Evolutionary conservation across 331 rosid genomes (phyloP).

Genomic region (Acacia concinna): DNA sequence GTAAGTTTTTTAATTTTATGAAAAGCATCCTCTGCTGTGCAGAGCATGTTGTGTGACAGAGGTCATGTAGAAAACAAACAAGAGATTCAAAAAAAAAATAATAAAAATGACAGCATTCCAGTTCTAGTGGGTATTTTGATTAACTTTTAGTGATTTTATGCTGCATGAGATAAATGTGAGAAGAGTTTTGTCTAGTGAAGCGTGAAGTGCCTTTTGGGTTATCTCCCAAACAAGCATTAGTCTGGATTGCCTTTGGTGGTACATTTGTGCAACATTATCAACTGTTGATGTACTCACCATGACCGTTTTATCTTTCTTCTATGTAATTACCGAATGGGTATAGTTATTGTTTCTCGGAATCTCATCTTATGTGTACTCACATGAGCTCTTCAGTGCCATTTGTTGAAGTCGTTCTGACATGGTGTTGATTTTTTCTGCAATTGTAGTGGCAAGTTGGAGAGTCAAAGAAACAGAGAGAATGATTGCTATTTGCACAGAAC

Average conservation of each 20-base stretch:
- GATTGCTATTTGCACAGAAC: slow-evolving; percentile 99
- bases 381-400: slow-evolving; percentile 12
- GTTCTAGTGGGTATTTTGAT: not conserved
- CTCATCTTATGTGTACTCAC: not conserved
- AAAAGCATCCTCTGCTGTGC: not conserved
- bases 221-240: no score
- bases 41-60: not conserved
- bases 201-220: no score
- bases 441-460: slow-evolving; percentile 98
- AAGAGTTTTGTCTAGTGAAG: no score
- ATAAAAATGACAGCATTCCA: not conserved
- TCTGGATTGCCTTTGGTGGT: no score
- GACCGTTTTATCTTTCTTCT: not conserved
- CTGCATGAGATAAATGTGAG: no score
- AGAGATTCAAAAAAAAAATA: not conserved
- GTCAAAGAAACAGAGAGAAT: slow-evolving; percentile 99
- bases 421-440: slow-evolving; percentile 27
- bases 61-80: not conserved
- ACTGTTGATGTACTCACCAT: not conserved
- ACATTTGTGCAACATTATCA: not conserved
- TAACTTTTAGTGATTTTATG: no score
- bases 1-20: no score
- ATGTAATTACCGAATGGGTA: not conserved
- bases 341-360: slow-evolving; percentile 13
- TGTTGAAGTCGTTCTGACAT: not conserved